Base-by-base conservation (phyloP, 805 yeast genomes). In the Brettanomyces sp. region DNA sequence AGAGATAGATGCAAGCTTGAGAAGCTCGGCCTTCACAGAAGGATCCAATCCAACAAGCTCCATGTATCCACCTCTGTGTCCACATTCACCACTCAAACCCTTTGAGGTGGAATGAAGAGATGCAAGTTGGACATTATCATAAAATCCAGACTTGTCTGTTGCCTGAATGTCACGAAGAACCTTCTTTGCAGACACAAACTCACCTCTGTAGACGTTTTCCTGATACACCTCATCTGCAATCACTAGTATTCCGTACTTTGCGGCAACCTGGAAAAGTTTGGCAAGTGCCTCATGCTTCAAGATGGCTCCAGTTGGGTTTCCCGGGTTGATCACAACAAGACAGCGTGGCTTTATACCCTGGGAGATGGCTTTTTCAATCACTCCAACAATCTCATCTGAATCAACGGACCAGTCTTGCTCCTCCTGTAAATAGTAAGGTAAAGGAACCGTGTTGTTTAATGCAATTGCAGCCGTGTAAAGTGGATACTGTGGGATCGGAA, bases 41-140 rank as follows among this genome's bases (percentile, higher is more conserved):
- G 70, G 72, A 12, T 74, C 69, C 66, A 93, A 85, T 1, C 96
- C 96, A 9, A 82, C 76, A 6, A 90, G 68, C 66, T 93, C 99
- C 93, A 93, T 85, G 71, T 90, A 93, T 5, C 99, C 99, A 57
- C 98, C 99, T 68, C 99, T 81, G 70, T 93, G 99, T 49, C 99
- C 99, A 74, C 99, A 93, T 68, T 93, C 99, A 51, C 99, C 99
- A 51, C 88, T 77, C 55, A 89, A 88, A 64, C 99, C 99, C 67
- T 93, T 93, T 11, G 98, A 91, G 39, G 95, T 88, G n/a, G 98
- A 89, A 65, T 93, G 98, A 55, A 93, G 70, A 1, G 98, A 90
- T 3, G 95, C 97, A 48, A 93, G 73, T 62, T 88, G 95, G 36
- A 93, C 91, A 49, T 79, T 70, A 42, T 75, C 74, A 63, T 79